phyloP scores from a whole-genome alignment of 1,139 yeast species.

The Neolecta irregularis region DNA sequence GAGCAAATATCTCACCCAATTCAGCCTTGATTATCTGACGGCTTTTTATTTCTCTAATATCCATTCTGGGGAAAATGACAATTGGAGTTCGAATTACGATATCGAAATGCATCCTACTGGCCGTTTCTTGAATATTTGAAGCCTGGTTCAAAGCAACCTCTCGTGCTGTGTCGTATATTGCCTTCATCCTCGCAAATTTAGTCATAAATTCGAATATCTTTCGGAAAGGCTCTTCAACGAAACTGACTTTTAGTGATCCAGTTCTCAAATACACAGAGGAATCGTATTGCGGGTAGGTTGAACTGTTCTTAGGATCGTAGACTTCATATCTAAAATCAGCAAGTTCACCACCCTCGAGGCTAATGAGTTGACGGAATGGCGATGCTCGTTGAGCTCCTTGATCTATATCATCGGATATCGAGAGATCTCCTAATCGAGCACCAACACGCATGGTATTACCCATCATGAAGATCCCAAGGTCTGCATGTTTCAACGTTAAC shows the following conservation, averaged over 20 bases:
- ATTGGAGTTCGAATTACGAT: conserved; percentile 67
- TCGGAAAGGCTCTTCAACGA: conserved; percentile 66
- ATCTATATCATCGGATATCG: conserved; percentile 61
- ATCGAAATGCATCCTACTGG: conserved; percentile 48
- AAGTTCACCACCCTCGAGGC: conserved; percentile 68
- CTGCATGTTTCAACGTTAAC: conserved; percentile 57
- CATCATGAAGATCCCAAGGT: conserved; percentile 45
- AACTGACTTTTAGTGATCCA: conserved; percentile 59
- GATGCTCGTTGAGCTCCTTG: conserved; percentile 41
- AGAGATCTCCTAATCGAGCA: conserved; percentile 67
- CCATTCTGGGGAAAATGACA: conserved; percentile 54
- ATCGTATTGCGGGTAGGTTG: conserved; percentile 32
- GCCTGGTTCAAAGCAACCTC: conserved; percentile 68
- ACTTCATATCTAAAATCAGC: conserved; percentile 79
- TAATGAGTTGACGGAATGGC: conserved; percentile 46
- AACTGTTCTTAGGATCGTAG: conserved; percentile 34
- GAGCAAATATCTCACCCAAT: conserved; percentile 68
- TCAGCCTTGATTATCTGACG: conserved; percentile 56
- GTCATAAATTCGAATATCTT: conserved; percentile 51
- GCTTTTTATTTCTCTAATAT: conserved; percentile 23
- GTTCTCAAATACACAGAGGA: conserved; percentile 52
- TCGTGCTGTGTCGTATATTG: conserved; percentile 71
- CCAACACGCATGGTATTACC: conserved; percentile 66
- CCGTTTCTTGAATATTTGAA: conserved; percentile 45
- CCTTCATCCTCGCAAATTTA: conserved; percentile 74